Conservation (phyloP, 352 stramenopile genomes). For the Thraustochytrium striatum region DNA sequence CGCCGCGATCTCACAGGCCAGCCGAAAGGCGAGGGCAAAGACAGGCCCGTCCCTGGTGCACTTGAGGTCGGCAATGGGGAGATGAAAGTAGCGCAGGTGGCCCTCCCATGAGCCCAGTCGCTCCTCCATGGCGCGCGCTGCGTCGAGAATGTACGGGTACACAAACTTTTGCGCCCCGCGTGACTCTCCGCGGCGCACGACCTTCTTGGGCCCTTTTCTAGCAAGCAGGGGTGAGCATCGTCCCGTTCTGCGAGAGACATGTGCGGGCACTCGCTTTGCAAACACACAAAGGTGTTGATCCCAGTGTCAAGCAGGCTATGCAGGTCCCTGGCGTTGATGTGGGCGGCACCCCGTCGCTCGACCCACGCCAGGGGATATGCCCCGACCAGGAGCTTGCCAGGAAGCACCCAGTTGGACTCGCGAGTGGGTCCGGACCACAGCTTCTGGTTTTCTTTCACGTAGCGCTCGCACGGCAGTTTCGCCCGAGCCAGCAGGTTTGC, state of each 20-base stretch:
- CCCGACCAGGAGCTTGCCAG: slow-evolving; percentile 58
- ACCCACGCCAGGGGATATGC: slow-evolving; percentile 57
- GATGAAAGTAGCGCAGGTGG: slow-evolving; percentile 55
- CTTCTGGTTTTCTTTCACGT: neutral
- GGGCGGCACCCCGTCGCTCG: slow-evolving; percentile 27
- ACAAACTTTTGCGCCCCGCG: neutral
- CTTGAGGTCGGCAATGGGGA: slow-evolving; percentile 58
- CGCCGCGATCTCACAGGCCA: slow-evolving; percentile 48
- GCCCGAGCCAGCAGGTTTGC: neutral
- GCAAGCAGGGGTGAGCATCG: slow-evolving; percentile 52
- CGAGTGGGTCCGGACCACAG: slow-evolving; percentile 55
- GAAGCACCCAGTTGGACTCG: slow-evolving; percentile 64
- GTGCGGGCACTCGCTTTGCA: slow-evolving; percentile 55
- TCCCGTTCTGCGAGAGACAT: slow-evolving; percentile 53
- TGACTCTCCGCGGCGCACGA: slow-evolving; percentile 47
- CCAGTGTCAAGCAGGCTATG: slow-evolving; percentile 46
- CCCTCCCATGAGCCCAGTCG: neutral
- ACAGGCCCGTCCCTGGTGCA: slow-evolving; percentile 49
- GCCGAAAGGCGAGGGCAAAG: slow-evolving; percentile 46
- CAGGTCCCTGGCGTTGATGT: slow-evolving; percentile 16
- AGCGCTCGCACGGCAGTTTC: neutral
- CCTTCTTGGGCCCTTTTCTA: slow-evolving; percentile 48
- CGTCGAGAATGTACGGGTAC: slow-evolving; percentile 32
- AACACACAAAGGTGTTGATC: slow-evolving; percentile 62
- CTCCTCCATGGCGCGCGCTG: neutral